Percentiles rank a stretch among this genome's conserved stretches.
Conservation (phyloP, 257 asterid species). For the Phtheirospermum japonicum region DNA sequence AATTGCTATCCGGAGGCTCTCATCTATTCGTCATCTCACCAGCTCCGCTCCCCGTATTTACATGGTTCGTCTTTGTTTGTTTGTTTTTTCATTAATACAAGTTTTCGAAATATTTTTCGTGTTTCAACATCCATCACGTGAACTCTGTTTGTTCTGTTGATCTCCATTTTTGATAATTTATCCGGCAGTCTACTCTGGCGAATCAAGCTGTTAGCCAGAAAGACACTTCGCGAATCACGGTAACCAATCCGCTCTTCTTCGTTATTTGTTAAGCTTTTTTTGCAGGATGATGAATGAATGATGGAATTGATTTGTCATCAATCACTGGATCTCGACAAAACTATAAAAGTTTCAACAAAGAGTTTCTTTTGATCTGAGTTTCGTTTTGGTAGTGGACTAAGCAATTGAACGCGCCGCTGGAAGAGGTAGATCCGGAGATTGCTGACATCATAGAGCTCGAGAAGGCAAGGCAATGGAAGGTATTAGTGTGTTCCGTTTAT, state of each 20-base stretch:
- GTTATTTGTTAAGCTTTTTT: background rate
- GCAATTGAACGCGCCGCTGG: slow-evolving; percentile 73
- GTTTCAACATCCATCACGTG: background rate
- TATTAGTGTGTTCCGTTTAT: slow-evolving; percentile 18
- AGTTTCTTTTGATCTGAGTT: slow-evolving; percentile 9
- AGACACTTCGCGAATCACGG: slow-evolving; percentile 60
- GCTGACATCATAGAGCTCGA: slow-evolving; percentile 88
- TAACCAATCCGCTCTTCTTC: slow-evolving; percentile 23
- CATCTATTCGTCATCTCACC: slow-evolving; percentile 41
- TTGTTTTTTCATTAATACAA: background rate
- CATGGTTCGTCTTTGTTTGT: slow-evolving; percentile 37
- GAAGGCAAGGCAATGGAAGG: slow-evolving; percentile 98
- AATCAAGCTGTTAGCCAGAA: slow-evolving; percentile 49
- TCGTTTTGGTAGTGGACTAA: slow-evolving; percentile 64
- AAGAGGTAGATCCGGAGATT: slow-evolving; percentile 83
- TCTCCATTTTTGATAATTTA: slow-evolving; percentile 16
- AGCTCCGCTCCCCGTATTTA: slow-evolving; percentile 37
- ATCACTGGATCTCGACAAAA: slow-evolving; percentile 40
- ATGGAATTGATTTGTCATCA: background rate
- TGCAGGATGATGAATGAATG: background rate
- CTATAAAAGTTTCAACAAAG: no score
- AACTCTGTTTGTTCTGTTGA: slow-evolving; percentile 4
- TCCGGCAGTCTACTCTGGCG: slow-evolving; percentile 57
- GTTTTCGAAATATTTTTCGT: no score
- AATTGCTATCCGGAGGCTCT: slow-evolving; percentile 72